phyloP scores from a whole-genome alignment of 1,284 basidiomycete species.

The Ustilago loliicola region DNA sequence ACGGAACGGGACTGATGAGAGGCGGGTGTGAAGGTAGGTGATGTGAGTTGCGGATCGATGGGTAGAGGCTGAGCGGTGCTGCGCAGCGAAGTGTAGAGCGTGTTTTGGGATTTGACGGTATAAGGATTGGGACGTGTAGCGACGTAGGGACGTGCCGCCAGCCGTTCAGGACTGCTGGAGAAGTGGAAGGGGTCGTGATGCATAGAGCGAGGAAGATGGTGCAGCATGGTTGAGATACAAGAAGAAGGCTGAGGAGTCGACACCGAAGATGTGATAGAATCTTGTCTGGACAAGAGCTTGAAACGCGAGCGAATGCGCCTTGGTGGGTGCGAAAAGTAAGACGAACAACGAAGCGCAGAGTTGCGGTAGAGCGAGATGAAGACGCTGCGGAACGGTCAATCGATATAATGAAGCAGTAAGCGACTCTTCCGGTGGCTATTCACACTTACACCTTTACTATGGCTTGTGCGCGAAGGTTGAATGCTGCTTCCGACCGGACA shows the following conservation, averaged over 20 bases:
- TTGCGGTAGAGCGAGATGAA: conserved; percentile 23
- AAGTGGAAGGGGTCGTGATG: conserved; percentile 39
- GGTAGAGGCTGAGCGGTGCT: conserved; percentile 10
- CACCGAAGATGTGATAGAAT: not conserved
- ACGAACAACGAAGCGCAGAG: not conserved
- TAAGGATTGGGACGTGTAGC: conserved; percentile 44
- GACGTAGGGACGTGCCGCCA: conserved; percentile 19
- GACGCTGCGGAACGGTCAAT: conserved; percentile 9
- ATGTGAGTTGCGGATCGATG: conserved; percentile 13
- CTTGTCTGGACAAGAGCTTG: not conserved
- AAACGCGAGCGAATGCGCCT: not conserved
- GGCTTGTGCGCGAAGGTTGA: not conserved
- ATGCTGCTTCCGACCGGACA: not conserved
- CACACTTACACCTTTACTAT: not conserved
- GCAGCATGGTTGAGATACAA: conserved; percentile 19
- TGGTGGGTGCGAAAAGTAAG: conserved; percentile 1
- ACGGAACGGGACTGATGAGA: not conserved
- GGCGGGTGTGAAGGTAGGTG: not conserved
- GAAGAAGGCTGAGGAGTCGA: conserved; percentile 3
- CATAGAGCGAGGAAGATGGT: conserved; percentile 14
- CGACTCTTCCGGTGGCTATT: not conserved
- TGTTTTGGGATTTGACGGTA: conserved; percentile 39
- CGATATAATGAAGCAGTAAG: not conserved
- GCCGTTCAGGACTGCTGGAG: conserved; percentile 39
- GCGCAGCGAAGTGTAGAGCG: conserved; percentile 27